Percentiles rank a stretch among this genome's conserved stretches.
Conservation (phyloP, 352 stramenopile genomes). For the Phytophthora syringae region DNA sequence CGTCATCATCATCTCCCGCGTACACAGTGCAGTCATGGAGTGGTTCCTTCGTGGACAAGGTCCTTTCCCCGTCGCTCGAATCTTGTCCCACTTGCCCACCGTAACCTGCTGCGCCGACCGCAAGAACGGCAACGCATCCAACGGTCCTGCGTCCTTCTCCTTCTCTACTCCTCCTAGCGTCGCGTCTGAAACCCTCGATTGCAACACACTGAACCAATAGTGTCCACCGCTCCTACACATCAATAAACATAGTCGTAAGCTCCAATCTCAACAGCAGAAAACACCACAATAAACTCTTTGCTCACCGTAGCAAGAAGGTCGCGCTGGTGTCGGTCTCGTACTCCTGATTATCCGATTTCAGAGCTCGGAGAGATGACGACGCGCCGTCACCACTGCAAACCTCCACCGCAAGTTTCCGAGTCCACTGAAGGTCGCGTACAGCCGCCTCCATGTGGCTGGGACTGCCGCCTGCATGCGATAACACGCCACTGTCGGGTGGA, state of each 20-base stretch:
- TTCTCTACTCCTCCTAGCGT: slow-evolving; percentile 27
- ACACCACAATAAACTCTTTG: background rate
- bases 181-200: slow-evolving; percentile 38
- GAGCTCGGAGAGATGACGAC: slow-evolving; percentile 56
- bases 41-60: slow-evolving; percentile 68
- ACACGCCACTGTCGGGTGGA: slow-evolving; percentile 67
- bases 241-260: background rate
- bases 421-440: slow-evolving; percentile 62
- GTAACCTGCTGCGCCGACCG: slow-evolving; percentile 42
- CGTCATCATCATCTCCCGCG: slow-evolving; percentile 21
- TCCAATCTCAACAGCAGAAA: background rate
- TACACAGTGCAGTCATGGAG: slow-evolving; percentile 58
- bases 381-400: slow-evolving; percentile 47
- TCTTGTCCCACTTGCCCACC: slow-evolving; percentile 67
- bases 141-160: slow-evolving; percentile 10
- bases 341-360: slow-evolving; percentile 79
- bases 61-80: slow-evolving; percentile 43
- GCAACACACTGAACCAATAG: slow-evolving; percentile 77
- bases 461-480: slow-evolving; percentile 69
- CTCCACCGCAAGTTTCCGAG: slow-evolving; percentile 48
- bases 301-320: slow-evolving; percentile 56
- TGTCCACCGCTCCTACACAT: slow-evolving; percentile 56
- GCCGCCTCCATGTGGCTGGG: slow-evolving; percentile 58
- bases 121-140: slow-evolving; percentile 47
- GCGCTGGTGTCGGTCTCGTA: slow-evolving; percentile 51